Base-by-base conservation (phyloP, 2,329 filamentous ascomycete genomes). In the Rutstroemia sydowiana region DNA sequence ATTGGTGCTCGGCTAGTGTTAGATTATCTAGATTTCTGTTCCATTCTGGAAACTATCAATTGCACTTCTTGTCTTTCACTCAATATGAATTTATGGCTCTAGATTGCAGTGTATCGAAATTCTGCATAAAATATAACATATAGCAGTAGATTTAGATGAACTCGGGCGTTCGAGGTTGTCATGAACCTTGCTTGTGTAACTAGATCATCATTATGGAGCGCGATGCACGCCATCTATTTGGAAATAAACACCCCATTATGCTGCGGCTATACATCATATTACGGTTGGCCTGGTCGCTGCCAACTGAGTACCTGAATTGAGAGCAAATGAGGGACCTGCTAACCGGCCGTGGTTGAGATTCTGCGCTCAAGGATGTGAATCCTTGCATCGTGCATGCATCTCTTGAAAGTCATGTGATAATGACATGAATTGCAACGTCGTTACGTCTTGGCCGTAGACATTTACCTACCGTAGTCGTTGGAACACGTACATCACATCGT, bases 371-470 rank as follows among this genome's bases (percentile, higher is more conserved):
- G 48, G 48, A 42, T 37, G 10, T 32, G n/a, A 36, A 55, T 46
- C 55, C 55, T 52, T 52, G 55, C 32, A 30, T 23, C 44, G 32
- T 50, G 43, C 55, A 54, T 50, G 52, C 55, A 55, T 51, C 31
- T 18, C 11, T 13, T 8, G 18, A 41, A 7, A 47, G 51, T 56
- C 55, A 56, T 56, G 55, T 56, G 55, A 56, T 48, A 41, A 36
- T 34, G 30, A 39, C 48, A 36, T 49, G 49, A 45, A 37, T 21
- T 16, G 16, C 16, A 39, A 7, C 36, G 20, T 26, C 23, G 16
- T 9, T 18, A 7, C 36, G 20, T 26, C 23, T 26, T 26, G 23
- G 23, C 23, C 23, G 23, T 8, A 26, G 23, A 26, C 23, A 26
- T 8, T 26, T 26, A 26, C 23, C 8, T 26, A 26, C 8, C 23